Conservation (phyloP, 345 rosid species). For the Citropsis articulata region DNA sequence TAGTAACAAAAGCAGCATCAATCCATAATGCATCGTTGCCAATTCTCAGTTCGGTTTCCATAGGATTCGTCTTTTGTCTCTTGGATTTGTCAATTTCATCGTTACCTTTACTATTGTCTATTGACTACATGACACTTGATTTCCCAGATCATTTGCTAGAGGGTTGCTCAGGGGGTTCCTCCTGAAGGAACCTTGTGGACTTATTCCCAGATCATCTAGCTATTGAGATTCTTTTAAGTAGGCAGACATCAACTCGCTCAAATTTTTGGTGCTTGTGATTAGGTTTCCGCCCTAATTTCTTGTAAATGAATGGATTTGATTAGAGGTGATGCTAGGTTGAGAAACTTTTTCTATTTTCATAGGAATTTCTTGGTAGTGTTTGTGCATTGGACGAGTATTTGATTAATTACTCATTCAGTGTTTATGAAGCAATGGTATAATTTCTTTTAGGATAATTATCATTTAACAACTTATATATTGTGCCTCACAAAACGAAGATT, state of each 20-base stretch:
- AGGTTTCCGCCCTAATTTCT: background rate
- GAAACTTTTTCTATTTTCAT: background rate
- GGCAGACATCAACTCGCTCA: background rate
- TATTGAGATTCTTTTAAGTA: background rate
- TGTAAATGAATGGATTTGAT: background rate
- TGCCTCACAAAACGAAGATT: too few species aligned
- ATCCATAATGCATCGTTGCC: background rate
- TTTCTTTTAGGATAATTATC: too few species aligned
- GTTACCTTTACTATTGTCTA: background rate
- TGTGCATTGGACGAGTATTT: background rate
- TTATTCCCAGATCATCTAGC: background rate
- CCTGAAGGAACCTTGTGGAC: background rate
- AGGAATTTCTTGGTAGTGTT: background rate
- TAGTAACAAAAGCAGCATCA: background rate
- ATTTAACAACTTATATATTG: too few species aligned
- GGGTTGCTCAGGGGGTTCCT: background rate
- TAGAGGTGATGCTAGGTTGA: background rate
- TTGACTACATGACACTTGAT: background rate
- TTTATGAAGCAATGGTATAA: too few species aligned
- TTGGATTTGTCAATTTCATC: background rate
- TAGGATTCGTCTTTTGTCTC: background rate
- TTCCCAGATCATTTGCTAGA: background rate
- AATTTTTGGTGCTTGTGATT: background rate
- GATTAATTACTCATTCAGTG: too few species aligned
- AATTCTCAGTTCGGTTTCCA: background rate